These are phyloP conservation scores for Phanerodontia chrysosporium DNA, from an alignment of 768 basidiomycete genomes.

Conservation along the genomic window DNA sequence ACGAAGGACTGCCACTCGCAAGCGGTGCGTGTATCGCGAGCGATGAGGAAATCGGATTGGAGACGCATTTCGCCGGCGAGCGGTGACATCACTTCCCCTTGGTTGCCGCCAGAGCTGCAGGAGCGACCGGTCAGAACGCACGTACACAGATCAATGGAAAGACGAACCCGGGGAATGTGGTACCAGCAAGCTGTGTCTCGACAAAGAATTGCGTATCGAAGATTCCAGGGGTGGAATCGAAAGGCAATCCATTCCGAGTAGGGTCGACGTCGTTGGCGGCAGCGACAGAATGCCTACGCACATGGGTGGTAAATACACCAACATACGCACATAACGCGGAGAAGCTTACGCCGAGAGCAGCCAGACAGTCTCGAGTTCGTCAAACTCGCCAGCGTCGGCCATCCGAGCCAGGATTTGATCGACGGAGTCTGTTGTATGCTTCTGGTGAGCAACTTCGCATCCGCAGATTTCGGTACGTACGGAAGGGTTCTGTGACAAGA, in stretches of 20 bases:
- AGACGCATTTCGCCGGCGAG: conserved; percentile 22
- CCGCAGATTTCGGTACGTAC: not conserved
- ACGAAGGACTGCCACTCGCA: conserved; percentile 16
- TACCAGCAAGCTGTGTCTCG: conserved; percentile 14
- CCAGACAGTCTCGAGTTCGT: conserved; percentile 21
- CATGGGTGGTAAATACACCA: not conserved
- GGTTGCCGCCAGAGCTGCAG: conserved; percentile 10
- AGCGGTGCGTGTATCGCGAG: conserved; percentile 11
- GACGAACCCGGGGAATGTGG: conserved; percentile 15
- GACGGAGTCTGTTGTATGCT: conserved; percentile 16
- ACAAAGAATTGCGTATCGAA: conserved; percentile 15
- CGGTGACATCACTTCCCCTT: conserved; percentile 20
- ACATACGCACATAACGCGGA: not conserved
- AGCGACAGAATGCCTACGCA: conserved; percentile 19
- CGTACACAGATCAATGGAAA: not conserved
- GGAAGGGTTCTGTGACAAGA: conserved; percentile 20
- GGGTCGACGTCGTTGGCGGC: conserved; percentile 26
- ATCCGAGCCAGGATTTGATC: conserved; percentile 22
- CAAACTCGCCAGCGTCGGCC: conserved; percentile 21
- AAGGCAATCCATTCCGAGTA: conserved; percentile 10
- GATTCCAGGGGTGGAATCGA: conserved; percentile 7
- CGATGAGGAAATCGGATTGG: conserved; percentile 21
- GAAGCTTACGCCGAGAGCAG: conserved; percentile 18
- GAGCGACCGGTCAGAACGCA: not conserved
- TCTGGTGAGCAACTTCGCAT: not conserved